Conservation (phyloP, 805 yeast species). For the Barnettozyma populi region DNA sequence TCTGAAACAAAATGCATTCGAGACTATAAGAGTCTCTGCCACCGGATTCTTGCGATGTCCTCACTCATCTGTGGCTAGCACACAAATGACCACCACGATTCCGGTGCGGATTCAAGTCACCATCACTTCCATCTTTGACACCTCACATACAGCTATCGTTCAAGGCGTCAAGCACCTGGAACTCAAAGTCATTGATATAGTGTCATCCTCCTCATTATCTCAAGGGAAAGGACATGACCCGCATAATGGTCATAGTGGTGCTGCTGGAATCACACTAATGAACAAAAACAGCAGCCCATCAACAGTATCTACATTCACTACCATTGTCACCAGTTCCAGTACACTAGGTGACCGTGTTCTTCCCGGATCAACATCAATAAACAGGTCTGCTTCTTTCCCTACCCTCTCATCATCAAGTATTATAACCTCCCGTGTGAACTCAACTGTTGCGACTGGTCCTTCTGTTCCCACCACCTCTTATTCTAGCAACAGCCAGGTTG, state of each 20-base stretch:
- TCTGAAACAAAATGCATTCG: not conserved
- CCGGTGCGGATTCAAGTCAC: constrained; percentile 2
- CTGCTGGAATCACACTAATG: constrained; percentile 1
- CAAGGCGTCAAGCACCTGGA: constrained; percentile 10
- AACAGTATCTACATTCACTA: constrained; percentile 8
- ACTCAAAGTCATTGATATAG: not conserved
- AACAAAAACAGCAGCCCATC: constrained; percentile 1
- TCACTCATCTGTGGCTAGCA: too few species aligned
- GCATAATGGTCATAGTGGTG: not conserved
- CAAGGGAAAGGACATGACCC: too few species aligned
- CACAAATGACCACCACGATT: constrained; percentile 10
- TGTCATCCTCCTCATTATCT: not conserved
- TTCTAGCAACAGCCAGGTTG: not conserved
- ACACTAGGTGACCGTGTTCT: not conserved
- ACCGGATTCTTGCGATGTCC: not conserved
- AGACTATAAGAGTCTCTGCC: not conserved
- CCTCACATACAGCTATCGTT: constrained; percentile 10
- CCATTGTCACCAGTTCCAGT: constrained; percentile 1
- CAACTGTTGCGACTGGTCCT: not conserved
- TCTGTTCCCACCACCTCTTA: not conserved
- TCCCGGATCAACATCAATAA: not conserved
- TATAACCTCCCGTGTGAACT: not conserved
- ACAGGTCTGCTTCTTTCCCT: not conserved
- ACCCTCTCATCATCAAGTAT: not conserved
- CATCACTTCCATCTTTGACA: constrained; percentile 1